phyloP scores from a whole-genome alignment of 2,329 filamentous ascomycete genomes.

The Davidsoniella virescens region DNA sequence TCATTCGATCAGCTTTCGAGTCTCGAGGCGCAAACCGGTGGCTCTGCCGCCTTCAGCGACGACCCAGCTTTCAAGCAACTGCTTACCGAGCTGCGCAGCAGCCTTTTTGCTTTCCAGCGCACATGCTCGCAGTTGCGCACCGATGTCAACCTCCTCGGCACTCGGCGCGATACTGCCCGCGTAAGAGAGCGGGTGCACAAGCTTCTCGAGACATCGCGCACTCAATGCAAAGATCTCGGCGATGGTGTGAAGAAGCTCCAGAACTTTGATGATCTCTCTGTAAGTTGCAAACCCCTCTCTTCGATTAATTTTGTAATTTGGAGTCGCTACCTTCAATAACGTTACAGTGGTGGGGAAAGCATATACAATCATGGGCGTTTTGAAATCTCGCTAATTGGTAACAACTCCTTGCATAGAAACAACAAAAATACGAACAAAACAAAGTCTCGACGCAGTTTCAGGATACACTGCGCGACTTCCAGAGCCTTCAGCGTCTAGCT shows the following conservation, averaged over 20 bases:
- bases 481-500: constrained; percentile 73
- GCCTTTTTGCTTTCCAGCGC: constrained; percentile 75
- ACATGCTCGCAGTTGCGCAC: constrained; percentile 74
- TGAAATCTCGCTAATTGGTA: not conserved
- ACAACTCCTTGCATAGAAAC: constrained; percentile 40
- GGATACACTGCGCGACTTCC: constrained; percentile 76
- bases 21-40: constrained; percentile 61
- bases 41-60: constrained; percentile 55
- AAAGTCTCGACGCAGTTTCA: constrained; percentile 92
- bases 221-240: constrained; percentile 78
- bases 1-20: constrained; percentile 79
- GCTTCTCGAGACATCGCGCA: constrained; percentile 69
- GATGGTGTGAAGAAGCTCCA: constrained; percentile 89
- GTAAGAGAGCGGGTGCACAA: constrained; percentile 82
- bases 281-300: constrained; percentile 21
- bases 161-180: constrained; percentile 77
- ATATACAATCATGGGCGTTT: not conserved
- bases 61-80: constrained; percentile 82
- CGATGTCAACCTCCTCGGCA: constrained; percentile 74
- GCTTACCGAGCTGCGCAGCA: constrained; percentile 68
- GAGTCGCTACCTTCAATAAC: too few species aligned
- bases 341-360: too few species aligned
- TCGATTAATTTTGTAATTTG: too few species aligned
- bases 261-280: constrained; percentile 68
- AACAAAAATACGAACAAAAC: constrained; percentile 90